Evolutionary conservation across 495 filamentous ascomycete genomes (phyloP).

Genomic region (Elaphomyces granulatus): DNA sequence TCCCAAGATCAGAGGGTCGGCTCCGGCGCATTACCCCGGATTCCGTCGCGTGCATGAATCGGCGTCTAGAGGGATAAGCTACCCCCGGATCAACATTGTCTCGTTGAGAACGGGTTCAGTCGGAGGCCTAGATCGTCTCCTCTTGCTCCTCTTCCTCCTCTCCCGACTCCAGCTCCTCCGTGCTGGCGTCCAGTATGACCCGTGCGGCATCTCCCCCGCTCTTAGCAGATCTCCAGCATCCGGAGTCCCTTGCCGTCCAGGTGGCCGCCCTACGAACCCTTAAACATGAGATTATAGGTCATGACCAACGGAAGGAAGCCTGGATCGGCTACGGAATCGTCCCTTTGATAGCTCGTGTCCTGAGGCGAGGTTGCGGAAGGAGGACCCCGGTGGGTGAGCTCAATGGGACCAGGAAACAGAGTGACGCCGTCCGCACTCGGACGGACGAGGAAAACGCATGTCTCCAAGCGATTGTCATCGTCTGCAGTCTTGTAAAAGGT

Average conservation of each 20-base stretch:
- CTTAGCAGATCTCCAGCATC: conserved; percentile 46
- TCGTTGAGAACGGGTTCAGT: too few species aligned
- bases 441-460: conserved; percentile 48
- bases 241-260: conserved; percentile 45
- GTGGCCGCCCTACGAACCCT: conserved; percentile 50
- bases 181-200: conserved; percentile 27
- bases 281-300: conserved; percentile 83
- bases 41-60: too few species aligned
- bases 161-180: too few species aligned
- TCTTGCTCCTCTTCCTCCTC: too few species aligned
- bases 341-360: conserved; percentile 46
- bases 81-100: too few species aligned
- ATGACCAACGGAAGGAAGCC: conserved; percentile 70
- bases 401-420: conserved; percentile 17
- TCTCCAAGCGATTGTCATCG: conserved; percentile 64
- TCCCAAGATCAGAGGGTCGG: too few species aligned
- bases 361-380: conserved; percentile 30
- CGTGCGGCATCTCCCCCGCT: conserved; percentile 37
- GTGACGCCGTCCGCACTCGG: conserved; percentile 9
- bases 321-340: conserved; percentile 59
- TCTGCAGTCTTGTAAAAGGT: conserved; percentile 80
- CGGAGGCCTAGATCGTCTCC: too few species aligned
- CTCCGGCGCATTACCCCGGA: too few species aligned
- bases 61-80: too few species aligned
- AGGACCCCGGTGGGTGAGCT: conserved; percentile 19